Base-by-base conservation (phyloP, 1,284 basidiomycete species). In the Ustilago vetiveriae region DNA sequence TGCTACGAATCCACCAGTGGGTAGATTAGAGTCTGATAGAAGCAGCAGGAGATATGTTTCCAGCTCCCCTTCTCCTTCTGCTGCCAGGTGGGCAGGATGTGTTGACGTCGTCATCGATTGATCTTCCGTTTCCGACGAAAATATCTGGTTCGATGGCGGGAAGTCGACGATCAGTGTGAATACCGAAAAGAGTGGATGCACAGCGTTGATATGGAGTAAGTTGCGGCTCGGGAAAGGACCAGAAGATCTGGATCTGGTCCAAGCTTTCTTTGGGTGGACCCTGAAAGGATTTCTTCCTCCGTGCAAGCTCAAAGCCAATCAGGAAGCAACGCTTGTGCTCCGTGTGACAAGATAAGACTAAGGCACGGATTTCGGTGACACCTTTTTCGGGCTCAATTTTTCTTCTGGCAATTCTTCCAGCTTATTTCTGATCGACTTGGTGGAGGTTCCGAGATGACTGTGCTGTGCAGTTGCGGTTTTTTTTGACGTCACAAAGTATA, bases 1-100 rank as follows among this genome's bases (percentile, higher is more conserved):
- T 0, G 93, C 91, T 47, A 95, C 91, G 77, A 95, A 95, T 0
- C 92, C 89, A 27, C 92, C 92, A 0, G 80, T 82, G 6, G 80
- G 80, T 16, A 80, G 46, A 44, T 82, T 82, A n/a, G 77, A 80
- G 40, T 82, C 80, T 21, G 63, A 65, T 4, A 82, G 68, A 0
- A 82, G 55, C 17, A 76, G 69, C 10, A 80, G 41, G 5, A 82
- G 50, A 44, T 80, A 80, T 8, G 68, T 68, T 37, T 73, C 69
- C 14, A 67, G 51, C 14, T 70, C 60, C 6, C 32, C 21, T 2
- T 67, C 44, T n/a, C 52, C 42, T 6, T 24, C 21, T 16, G 8
- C 9, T 5, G 33, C 10, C 9, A 21, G n/a, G 16, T 6, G n/a
- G 16, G 44, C n/a, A 29, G 11, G 35, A 42, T 6, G 39, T 14